Evolutionary conservation across 1,284 basidiomycete species (phyloP), one percentile per base, ranked within the genome.

Genomic region (Cutaneotrichosporon cavernicola): DNA sequence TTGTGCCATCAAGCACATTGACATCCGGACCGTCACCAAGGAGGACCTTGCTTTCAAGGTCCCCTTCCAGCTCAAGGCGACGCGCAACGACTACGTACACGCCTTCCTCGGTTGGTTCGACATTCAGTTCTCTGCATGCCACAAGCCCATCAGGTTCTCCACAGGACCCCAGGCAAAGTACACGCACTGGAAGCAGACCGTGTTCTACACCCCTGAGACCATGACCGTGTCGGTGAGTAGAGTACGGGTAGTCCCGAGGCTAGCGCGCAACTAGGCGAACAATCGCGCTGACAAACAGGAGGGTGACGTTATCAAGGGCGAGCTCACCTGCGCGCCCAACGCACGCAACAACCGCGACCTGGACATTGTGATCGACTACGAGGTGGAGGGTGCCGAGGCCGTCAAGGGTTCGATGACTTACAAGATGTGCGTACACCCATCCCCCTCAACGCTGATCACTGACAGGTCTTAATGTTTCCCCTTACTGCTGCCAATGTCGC

Each of bases 91-190:
- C 79, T 98, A 93, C 78, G 86, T 96, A 21, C 97, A 99, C 77
- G 97, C 97, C n/a, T 97, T 98, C 88, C 88, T 99, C 61, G 95
- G 94, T 46, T 99, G 97, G 97, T 99, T 99, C 82, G 97, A 99
- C 81, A 91, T 97, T 74, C 86, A 88, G 56, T 99, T 99, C 82
- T 89, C 92, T 64, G 94, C 91, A 77, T 95, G 93, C 68, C 97
- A 99, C 85, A 98, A 95, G 82, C 92, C 92, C 72, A 89, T 97
- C 69, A 88, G 89, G 75, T 97, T 97, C 82, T 93, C 91, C 58
- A 97, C 94, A 21, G 95, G 94, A 26, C 95, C 94, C 11, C 94
- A 97, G 73, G 91, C 93, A 60, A 91, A 92, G 81, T 96, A 97
- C 84, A 97, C 94, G 21, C 93, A 96, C 82, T 95, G 92, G 92